A percentile compares a stretch with the other conserved stretches of the same genome.
Conservation (phyloP, 2,329 filamentous ascomycete genomes). For the Juglanconis oblonga region DNA sequence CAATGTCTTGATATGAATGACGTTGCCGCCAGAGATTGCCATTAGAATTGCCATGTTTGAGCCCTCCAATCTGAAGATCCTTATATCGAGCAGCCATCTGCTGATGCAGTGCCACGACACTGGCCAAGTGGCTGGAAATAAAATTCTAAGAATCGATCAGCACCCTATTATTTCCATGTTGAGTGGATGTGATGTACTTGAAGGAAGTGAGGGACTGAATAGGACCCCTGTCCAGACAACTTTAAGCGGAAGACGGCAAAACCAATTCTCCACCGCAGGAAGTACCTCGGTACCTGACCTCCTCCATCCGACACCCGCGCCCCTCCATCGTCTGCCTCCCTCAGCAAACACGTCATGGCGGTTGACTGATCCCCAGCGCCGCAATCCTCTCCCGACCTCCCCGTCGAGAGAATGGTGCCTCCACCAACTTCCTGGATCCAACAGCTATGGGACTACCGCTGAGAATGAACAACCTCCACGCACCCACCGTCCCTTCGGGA, state of each 20-base stretch:
- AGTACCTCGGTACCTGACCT: background rate
- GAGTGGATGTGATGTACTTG: background rate
- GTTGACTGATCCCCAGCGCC: constrained; percentile 15
- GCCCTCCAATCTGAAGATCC: constrained; percentile 12
- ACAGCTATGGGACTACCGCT: constrained; percentile 31
- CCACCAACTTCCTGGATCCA: background rate
- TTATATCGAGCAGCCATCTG: background rate
- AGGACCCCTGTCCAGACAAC: background rate
- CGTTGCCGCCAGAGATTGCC: constrained; percentile 14
- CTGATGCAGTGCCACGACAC: background rate
- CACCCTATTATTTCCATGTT: background rate
- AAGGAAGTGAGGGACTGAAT: background rate
- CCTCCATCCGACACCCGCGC: background rate
- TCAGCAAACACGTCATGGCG: constrained; percentile 14
- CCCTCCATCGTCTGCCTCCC: background rate
- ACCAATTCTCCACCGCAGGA: background rate
- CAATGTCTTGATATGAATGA: constrained; percentile 9
- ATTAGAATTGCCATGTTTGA: constrained; percentile 10
- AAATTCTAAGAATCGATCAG: background rate
- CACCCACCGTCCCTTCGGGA: constrained; percentile 67
- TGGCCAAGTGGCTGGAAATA: background rate
- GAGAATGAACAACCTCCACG: constrained; percentile 56
- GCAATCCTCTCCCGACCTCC: background rate
- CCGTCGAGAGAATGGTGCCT: constrained; percentile 11
- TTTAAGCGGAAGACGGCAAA: constrained; percentile 1